Base-by-base conservation (phyloP, 2,329 filamentous ascomycete species). In the Trichoderma brevicompactum region DNA sequence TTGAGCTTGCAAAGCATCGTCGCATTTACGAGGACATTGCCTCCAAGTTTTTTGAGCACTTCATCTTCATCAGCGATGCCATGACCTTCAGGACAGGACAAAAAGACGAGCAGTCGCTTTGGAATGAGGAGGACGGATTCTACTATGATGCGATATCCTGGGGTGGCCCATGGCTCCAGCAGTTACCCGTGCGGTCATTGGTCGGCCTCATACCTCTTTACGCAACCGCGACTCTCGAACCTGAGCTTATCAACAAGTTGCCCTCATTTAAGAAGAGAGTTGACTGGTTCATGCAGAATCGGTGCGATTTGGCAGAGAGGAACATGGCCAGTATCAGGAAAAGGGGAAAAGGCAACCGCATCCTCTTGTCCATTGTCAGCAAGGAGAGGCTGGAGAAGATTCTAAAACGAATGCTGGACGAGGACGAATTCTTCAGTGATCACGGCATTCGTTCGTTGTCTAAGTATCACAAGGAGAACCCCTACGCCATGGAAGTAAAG, bases 91-190 rank as follows among this genome's bases (percentile, higher is more conserved):
- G 84, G 79, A 86, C 83, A 72, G 92, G 80, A 71, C 83, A 78
- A 79, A 89, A 79, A 80, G 89, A 81, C 74, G 91, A 95, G 72
- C 87, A 92, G 73, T 96, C 94, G 40, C 81, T 98, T 7, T 98
- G 94, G 94, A 98, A 97, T 73, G 93, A 97, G 34, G 87, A 96
- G 68, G 94, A 98, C 77, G 93, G 92, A 65, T 98, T 98, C 83
- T 98, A 98, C 83, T 98, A 98, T 75, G 94, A 98, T 79, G 94
- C 94, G 32, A 98, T 98, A 69, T 96, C 94, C 1, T 98, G 92
- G 87, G 94, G 94, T 56, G 93, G 93, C 8, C 94, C 94, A 7
- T 96, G 90, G 89, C 92, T 92, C 61, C 92, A 97, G 74, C 94
- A 97, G 77, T 86, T 98, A 74, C 94, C 92, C 1, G 92, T 98